Evolutionary conservation across 1,284 basidiomycete genomes (phyloP), one percentile per base, ranked within the genome.

Genomic region (Rhodotorula mucilaginosa): DNA sequence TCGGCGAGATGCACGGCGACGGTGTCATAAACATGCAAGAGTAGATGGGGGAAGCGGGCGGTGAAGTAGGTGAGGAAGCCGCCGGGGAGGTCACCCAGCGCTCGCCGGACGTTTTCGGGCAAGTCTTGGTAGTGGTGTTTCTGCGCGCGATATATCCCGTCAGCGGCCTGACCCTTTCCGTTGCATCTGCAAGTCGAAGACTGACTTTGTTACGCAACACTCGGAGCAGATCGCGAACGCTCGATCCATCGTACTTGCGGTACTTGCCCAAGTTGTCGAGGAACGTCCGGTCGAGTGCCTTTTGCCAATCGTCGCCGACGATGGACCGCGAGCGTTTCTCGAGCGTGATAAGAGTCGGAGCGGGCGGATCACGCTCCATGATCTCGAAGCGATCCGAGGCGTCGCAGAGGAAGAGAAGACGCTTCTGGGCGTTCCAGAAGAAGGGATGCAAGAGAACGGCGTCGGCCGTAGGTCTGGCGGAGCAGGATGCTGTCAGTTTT

Each of bases 51-150:
- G 83, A 91, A 99, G n/a, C 93, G 88, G 56, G 87, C 85, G 1
- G 93, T 97, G 80, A 98, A 99, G 82, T 98, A 99, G 6, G 85
- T 83, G 68, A 99, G 82, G 84, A 93, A 99, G 18, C 95, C 95
- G 73, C 91, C 89, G 0, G 97, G 96, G 84, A 98, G 88, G 7
- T 89, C 84, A 13, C 95, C 95, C 19, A 97, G 84, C 80, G 91
- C 88, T 68, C 89, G 87, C 80, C 93, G 93, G 56, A 94, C 90
- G 71, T 89, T 88, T 67, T 93, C 91, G 3, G 94, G 94, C 29
- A 97, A 83, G 81, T 96, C 93, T 83, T 98, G 96, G 80, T 97
- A 98, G 80, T 99, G 96, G 78, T 99, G 91, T 90, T 96, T 97
- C 93, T 95, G 79, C 51, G 44, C 5, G 18, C 0, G 3, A 13